phyloP scores from a whole-genome alignment of 164 flowering plant genomes.

The Sextonia rubra region DNA sequence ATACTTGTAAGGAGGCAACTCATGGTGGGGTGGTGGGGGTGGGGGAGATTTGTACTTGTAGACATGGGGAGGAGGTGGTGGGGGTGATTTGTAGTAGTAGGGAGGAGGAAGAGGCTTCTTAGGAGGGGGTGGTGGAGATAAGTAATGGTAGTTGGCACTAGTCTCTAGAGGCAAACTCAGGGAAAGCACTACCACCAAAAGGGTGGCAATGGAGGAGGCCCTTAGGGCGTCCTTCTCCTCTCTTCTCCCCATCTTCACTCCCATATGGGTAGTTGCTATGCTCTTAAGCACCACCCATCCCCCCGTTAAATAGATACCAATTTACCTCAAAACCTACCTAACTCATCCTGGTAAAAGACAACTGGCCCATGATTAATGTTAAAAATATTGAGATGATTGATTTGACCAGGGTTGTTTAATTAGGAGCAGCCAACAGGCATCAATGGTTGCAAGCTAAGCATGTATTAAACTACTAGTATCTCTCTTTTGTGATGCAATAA shows the following conservation, averaged over 20 bases:
- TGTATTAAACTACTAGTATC: too few species aligned
- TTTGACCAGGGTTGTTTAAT: too few species aligned
- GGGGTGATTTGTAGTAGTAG: conserved; percentile 10
- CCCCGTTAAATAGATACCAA: conserved; percentile 20
- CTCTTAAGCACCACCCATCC: conserved; percentile 1
- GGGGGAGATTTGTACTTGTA: conserved; percentile 13
- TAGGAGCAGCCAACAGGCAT: too few species aligned
- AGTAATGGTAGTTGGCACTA: conserved; percentile 21
- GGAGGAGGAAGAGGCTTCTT: conserved; percentile 10
- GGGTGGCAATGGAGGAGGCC: conserved; percentile 20
- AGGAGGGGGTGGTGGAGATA: conserved; percentile 27
- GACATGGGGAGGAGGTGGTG: conserved; percentile 13
- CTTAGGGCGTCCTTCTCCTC: conserved; percentile 11
- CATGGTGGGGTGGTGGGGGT: conserved; percentile 6
- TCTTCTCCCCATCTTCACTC: conserved; percentile 19
- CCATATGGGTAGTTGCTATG: conserved; percentile 8
- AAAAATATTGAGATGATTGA: neutral
- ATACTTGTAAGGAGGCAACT: conserved; percentile 4
- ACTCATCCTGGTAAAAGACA: neutral
- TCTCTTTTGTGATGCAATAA: too few species aligned
- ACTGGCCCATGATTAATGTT: neutral
- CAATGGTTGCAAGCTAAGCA: too few species aligned
- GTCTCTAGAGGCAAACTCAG: conserved; percentile 18
- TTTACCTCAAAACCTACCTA: conserved; percentile 7
- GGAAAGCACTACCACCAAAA: conserved; percentile 18